These are phyloP conservation scores for Clonostachys rosea DNA, from an alignment of 2,329 filamentous ascomycete genomes.

Conservation along the genomic window DNA sequence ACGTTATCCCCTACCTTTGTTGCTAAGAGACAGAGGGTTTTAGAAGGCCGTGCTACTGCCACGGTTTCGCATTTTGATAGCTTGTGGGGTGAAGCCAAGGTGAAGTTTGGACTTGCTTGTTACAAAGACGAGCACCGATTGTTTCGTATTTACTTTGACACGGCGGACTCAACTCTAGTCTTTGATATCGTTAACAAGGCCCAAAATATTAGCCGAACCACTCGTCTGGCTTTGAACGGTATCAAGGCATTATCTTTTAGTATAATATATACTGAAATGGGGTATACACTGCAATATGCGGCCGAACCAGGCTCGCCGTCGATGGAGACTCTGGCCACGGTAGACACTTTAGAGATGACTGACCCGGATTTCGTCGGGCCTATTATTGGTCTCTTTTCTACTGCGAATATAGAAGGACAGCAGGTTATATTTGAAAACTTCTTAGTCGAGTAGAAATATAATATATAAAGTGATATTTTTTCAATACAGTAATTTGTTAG, in stretches of 20 bases:
- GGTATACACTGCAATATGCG: neutral
- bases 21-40: constrained; percentile 2
- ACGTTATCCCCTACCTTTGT: constrained; percentile 3
- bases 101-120: constrained; percentile 1
- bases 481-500: too few species aligned
- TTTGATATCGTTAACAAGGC: neutral
- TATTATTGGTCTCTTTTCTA: constrained; percentile 15
- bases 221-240: neutral
- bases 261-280: neutral
- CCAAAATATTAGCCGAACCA: neutral
- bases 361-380: constrained; percentile 3
- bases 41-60: neutral
- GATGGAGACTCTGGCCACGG: neutral
- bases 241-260: neutral
- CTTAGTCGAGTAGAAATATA: too few species aligned
- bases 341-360: constrained; percentile 2
- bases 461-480: too few species aligned
- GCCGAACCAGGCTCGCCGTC: neutral
- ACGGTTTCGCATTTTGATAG: neutral
- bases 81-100: neutral
- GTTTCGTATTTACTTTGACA: neutral
- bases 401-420: too few species aligned
- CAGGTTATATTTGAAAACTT: too few species aligned
- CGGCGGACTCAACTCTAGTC: neutral
- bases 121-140: constrained; percentile 5